Conservation (phyloP, 1,139 yeast species). For the Arxiozyma telluris region DNA sequence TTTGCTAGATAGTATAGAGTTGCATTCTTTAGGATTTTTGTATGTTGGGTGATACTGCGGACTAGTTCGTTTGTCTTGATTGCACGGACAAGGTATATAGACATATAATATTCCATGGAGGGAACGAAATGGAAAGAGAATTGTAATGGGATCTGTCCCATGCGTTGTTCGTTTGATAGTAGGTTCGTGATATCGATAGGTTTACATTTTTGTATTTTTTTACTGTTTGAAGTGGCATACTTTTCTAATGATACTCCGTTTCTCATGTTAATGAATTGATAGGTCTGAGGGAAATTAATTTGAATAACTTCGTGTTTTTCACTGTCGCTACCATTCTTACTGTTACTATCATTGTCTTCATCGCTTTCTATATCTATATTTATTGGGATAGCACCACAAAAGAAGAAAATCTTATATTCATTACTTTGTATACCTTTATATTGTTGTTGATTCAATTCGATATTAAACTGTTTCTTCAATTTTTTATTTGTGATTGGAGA, state of each 20-base stretch:
- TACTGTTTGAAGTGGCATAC: neutral
- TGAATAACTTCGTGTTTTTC: neutral
- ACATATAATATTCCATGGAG: neutral
- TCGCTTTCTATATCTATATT: neutral
- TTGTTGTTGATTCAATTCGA: neutral
- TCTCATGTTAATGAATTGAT: slow-evolving; percentile 1
- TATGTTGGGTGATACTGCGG: slow-evolving; percentile 24
- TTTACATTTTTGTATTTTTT: neutral
- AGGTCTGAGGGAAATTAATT: neutral
- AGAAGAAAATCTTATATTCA: slow-evolving; percentile 1
- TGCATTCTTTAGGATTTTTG: slow-evolving; percentile 41
- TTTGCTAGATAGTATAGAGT: slow-evolving; percentile 39
- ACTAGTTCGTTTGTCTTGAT: slow-evolving; percentile 1
- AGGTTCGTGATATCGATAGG: neutral
- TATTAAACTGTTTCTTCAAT: neutral
- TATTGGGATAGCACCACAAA: slow-evolving; percentile 1
- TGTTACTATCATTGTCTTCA: neutral
- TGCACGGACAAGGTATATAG: neutral
- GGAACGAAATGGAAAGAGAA: slow-evolving; percentile 2
- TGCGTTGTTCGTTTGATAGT: neutral
- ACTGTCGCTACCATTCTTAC: neutral
- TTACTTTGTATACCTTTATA: neutral
- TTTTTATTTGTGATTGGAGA: slow-evolving; percentile 1
- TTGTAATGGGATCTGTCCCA: neutral
- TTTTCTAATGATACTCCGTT: neutral